Evolutionary conservation across 331 rosid genomes (phyloP).

Genomic region (Rosa hybrid): DNA sequence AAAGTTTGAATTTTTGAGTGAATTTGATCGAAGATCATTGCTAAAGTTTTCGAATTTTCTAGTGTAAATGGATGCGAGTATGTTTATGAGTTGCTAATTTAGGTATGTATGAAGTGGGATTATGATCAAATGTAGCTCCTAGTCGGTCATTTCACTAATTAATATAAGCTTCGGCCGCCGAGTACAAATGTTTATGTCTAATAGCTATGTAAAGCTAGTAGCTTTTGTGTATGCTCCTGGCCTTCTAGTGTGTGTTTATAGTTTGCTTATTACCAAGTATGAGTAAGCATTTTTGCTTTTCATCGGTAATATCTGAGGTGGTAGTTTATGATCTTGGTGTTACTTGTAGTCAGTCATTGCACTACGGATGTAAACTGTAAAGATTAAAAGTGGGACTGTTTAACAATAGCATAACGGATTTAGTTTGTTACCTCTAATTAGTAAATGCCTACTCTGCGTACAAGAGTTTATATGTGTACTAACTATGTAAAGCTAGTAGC

Average conservation of each 20-base stretch:
- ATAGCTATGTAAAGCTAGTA: constrained; percentile 11
- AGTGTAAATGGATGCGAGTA: not conserved
- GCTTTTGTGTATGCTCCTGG: not conserved
- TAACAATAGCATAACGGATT: not conserved
- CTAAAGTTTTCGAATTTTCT: not conserved
- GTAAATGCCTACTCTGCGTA: not conserved
- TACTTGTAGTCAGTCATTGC: not conserved
- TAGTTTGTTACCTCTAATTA: not conserved
- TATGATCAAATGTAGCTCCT: too few relatives aligned
- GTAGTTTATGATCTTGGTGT: not conserved
- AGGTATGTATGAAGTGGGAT: not conserved
- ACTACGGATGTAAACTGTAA: not conserved
- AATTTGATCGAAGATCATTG: not conserved
- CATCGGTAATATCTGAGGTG: not conserved
- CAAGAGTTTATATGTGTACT: not conserved
- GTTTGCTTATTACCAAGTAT: constrained; percentile 1
- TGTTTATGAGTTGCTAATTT: not conserved
- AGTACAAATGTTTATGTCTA: not conserved
- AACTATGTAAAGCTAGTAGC: constrained; percentile 21
- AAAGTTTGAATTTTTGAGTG: constrained; percentile 7
- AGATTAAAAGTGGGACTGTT: not conserved
- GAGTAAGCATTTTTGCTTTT: constrained; percentile 2
- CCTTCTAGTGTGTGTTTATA: not conserved
- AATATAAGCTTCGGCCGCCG: not conserved
- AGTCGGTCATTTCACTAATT: not conserved